Evolutionary conservation across 148 eudicot species (phyloP), one percentile per base, ranked within the genome.

Genomic region (Arbutus unedo): DNA sequence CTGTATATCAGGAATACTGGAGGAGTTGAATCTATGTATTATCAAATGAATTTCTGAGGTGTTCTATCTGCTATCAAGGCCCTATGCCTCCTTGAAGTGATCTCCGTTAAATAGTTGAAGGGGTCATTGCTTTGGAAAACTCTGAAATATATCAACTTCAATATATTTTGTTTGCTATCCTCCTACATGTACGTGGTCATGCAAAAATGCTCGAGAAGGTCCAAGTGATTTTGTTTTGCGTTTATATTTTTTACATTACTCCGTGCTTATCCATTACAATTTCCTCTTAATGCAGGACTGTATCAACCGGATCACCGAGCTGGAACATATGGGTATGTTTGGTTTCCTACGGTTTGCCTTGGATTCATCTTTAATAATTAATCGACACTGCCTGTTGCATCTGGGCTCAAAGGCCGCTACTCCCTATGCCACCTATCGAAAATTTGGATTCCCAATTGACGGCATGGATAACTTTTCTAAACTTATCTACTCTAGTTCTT

Each of bases 241-340:
- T 56, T 45, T 48, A 38, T 21, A 74, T 74, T 48, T 80, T 67
- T 67, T 44, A 48, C 62, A 23, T 73, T 8, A 43, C 51, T 56
- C 47, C 76, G 49, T 80, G 78, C 68, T 80, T 23, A 48, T 31
- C 9, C 31, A 55, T 31, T 31, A 48, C 18, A 4, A 38, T 50
- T 81, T 86, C 56, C 74, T 74, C 84, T 50, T 8, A 18, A 82
- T 82, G 83, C 94, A 95, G 99, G 99, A 94, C 68, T 94, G 98
- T 84, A 96, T 96, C 77, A 96, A 94, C 73, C 95, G 99, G 31
- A 96, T 96, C 83, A 89, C 84, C 77, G 85, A 95, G 0, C 89
- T 96, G 71, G 99, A 96, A 86, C 82, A 82, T 55, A 91, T 94
- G 90, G 99, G 99, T 94, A 94, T 74, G 93, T 68, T 68, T 16